Evolutionary conservation across 1,284 basidiomycete genomes (phyloP), one percentile per base, ranked within the genome.

Genomic region (Puccinia sorghi): DNA sequence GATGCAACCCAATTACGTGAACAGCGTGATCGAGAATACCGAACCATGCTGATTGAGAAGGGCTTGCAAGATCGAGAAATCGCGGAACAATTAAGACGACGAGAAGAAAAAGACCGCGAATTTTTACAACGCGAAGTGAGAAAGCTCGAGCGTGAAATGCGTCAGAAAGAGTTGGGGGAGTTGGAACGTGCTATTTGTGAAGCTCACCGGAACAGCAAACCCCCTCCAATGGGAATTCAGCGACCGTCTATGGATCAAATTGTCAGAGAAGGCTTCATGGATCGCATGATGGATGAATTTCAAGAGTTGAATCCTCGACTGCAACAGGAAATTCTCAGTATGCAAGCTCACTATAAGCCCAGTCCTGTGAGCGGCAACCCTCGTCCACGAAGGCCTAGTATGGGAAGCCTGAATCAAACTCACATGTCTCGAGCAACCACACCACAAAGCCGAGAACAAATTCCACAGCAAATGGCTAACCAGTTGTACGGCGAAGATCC

Each of bases 51-150:
- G 41, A 78, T 70, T 37, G 67, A 70, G n/a, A 78, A 78, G 41
- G 75, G 75, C 37, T 48, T 78, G n/a, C 66, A 70, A 59, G 75
- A 78, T 22, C 52, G 75, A 50, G 75, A 78, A 41, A 71, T 78
- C 59, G n/a, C 41, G 17, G 75, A 78, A 17, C 75, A 71, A 15
- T 17, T 70, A 25, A 66, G 56, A 50, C 13, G 67, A 43, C 59
- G 75, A 63, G 67, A 78, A 78, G 75, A 48, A 63, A 63, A 17
- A 7, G 75, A 78, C 59, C 54, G 75, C 9, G 54, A 71, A 59
- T 7, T 71, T 50, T 63, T 78, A 27, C 66, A 46, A 22, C 48
- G 22, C 9, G 75, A 70, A 39, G n/a, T 78, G 9, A 22, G 32
- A 59, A n/a, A 32, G 48, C 54, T 71, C 15, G 75, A 78, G 43